Percentiles rank a stretch among this genome's conserved stretches.
Evolutionary conservation across 352 stramenopile species (phyloP).

Genomic region (Phytophthora sojae): DNA sequence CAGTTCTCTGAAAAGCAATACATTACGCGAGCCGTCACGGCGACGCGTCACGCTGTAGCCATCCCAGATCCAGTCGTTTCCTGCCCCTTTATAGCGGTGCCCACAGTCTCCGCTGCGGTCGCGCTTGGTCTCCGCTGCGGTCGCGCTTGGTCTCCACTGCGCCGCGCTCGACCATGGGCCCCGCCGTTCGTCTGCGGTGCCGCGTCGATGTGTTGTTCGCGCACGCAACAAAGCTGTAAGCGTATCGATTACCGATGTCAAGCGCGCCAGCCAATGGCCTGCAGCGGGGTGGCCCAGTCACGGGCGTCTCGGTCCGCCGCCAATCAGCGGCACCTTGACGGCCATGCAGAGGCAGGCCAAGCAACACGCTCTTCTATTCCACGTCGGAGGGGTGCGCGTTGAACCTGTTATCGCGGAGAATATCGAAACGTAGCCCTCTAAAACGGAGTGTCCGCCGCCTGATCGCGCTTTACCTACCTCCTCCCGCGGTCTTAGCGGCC

Average conservation of each 20-base stretch:
- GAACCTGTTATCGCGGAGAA: constrained; percentile 21
- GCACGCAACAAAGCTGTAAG: constrained; percentile 24
- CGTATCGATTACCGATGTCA: constrained; percentile 27
- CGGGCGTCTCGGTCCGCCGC: background rate
- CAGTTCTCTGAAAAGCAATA: background rate
- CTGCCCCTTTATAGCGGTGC: background rate
- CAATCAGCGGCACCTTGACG: constrained; percentile 14
- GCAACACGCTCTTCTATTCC: constrained; percentile 25
- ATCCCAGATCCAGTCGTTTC: background rate
- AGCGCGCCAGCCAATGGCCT: constrained; percentile 28
- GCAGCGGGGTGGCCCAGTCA: constrained; percentile 22
- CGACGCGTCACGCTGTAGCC: background rate
- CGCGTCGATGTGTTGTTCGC: constrained; percentile 4
- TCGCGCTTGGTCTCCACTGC: background rate
- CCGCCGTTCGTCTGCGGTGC: constrained; percentile 16
- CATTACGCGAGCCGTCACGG: background rate
- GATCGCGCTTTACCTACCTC: background rate
- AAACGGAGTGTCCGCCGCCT: background rate
- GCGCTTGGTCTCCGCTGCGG: background rate
- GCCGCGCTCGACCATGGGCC: background rate
- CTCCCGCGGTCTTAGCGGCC: background rate
- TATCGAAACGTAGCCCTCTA: background rate
- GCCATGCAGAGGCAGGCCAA: constrained; percentile 17
- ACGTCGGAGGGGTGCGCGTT: constrained; percentile 13
- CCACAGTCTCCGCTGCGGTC: background rate